Evolutionary conservation across 192 early-diverging fungal genomes (phyloP), one percentile per base, ranked within the genome.

Genomic region (Podila epigama): DNA sequence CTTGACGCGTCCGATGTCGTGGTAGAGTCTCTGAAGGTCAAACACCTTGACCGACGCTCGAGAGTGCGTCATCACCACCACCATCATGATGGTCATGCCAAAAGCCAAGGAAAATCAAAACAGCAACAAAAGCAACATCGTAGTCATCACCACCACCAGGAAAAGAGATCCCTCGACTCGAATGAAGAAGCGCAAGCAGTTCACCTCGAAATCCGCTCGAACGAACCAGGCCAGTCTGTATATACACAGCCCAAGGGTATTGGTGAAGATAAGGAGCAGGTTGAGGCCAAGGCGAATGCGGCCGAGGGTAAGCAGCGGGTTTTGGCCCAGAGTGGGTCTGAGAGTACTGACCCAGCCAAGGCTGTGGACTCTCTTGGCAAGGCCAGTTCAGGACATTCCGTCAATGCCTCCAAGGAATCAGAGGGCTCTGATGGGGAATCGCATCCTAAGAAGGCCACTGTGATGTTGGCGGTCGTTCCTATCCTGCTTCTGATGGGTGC

Each of bases 401-500:
- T 42, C 4, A 20, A 51, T 2, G 32, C 58, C 35, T 25, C 36
- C 25, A 33, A 41, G 7, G 31, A 31, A 2, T 36, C 35, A 27
- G 25, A 15, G 13, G 39, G 22, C 6, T 20, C 58, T 10, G 59
- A 54, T 10, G 39, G 50, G 5, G 34, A 28, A 5, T 57, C 44
- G 7, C 44, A 60, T 29, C 51, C 70, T 16, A 51, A 56, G 11
- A 73, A 73, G 3, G 63, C 32, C 0, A 60, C 63, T 1, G 58
- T 66, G 11, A n/a, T 66, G 32, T 28, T 73, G 40, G 63, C 70
- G 0, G 62, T 63, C 2, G 58, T 66, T 15, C 70, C 70, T 7
- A 73, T 73, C 22, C 20, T 73, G 20, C 51, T 73, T 9, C 32
- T 73, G 11, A 73, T 73, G 70, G 70, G 62, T 13, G 70, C 70